Percentiles rank a stretch among this genome's conserved stretches.
phyloP scores from a whole-genome alignment of 2,329 filamentous ascomycete genomes.

The Didymella pomorum region DNA sequence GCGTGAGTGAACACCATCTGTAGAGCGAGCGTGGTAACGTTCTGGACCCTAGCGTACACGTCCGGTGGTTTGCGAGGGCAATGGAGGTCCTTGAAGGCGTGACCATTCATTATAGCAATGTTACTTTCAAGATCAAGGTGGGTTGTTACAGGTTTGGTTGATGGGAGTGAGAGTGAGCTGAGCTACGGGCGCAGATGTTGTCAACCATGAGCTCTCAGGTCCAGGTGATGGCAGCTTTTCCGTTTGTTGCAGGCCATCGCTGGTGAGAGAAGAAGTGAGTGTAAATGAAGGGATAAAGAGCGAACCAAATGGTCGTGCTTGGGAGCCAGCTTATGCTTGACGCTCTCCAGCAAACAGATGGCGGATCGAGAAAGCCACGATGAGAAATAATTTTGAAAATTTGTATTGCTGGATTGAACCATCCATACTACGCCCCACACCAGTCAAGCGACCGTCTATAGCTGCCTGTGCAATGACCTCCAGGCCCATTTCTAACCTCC shows the following conservation, averaged over 20 bases:
- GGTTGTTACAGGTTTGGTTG: neutral
- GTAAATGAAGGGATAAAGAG: slow-evolving; percentile 4
- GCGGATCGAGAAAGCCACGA: too few relatives aligned
- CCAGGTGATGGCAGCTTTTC: neutral
- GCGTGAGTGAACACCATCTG: neutral
- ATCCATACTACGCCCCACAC: neutral
- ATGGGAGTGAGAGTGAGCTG: too few relatives aligned
- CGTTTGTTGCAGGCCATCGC: neutral
- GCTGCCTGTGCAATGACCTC: neutral
- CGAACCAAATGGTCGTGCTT: neutral
- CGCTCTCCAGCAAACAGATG: too few relatives aligned
- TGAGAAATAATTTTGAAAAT: neutral
- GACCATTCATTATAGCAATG: neutral
- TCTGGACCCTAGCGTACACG: neutral
- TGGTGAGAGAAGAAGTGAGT: neutral
- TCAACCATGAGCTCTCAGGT: neutral
- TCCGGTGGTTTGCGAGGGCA: neutral
- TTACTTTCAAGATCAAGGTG: neutral
- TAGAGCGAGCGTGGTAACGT: neutral
- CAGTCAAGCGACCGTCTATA: slow-evolving; percentile 9
- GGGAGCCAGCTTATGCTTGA: too few relatives aligned
- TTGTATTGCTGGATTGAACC: slow-evolving; percentile 1
- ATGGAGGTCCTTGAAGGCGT: neutral
- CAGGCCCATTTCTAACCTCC: slow-evolving; percentile 3
- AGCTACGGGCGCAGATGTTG: too few relatives aligned